Evolutionary conservation across 768 basidiomycete species (phyloP).

Genomic region (Podaxis mareebaensis): DNA sequence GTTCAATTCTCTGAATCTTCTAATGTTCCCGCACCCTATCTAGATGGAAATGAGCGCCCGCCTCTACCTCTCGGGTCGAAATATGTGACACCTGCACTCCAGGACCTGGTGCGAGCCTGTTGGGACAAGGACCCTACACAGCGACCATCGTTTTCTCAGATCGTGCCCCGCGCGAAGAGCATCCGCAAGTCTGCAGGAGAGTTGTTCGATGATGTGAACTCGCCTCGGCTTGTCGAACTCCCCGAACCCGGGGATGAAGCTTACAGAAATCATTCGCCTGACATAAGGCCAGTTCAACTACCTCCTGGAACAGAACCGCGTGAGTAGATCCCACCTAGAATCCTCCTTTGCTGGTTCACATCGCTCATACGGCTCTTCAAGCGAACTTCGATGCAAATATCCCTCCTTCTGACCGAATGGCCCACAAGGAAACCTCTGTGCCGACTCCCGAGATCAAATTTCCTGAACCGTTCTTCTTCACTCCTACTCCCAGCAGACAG

Average conservation of each 20-base stretch:
- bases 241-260: conserved; percentile 5
- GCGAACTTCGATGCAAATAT: neutral
- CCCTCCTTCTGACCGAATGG: neutral
- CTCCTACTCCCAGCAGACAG: conserved; percentile 26
- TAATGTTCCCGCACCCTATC: neutral
- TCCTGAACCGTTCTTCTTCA: conserved; percentile 38
- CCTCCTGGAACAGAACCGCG: conserved; percentile 5
- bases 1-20: conserved; percentile 15
- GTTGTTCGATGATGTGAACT: conserved; percentile 26
- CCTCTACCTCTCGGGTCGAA: conserved; percentile 40
- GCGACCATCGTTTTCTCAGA: conserved; percentile 54
- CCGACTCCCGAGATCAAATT: conserved; percentile 29
- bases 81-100: conserved; percentile 36
- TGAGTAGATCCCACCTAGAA: neutral
- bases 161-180: conserved; percentile 46
- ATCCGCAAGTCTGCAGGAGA: conserved; percentile 35
- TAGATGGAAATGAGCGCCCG: conserved; percentile 56
- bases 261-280: conserved; percentile 29
- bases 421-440: conserved; percentile 34
- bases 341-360: neutral
- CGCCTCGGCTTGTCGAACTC: conserved; percentile 14
- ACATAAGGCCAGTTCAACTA: conserved; percentile 36
- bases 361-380: neutral
- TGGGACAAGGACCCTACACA: conserved; percentile 54
- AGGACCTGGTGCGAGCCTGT: conserved; percentile 45